A percentile compares a stretch with the other conserved stretches of the same genome.
Evolutionary conservation across 192 early-diverging fungal species (phyloP).

Genomic region (Backusella liffmaniae): DNA sequence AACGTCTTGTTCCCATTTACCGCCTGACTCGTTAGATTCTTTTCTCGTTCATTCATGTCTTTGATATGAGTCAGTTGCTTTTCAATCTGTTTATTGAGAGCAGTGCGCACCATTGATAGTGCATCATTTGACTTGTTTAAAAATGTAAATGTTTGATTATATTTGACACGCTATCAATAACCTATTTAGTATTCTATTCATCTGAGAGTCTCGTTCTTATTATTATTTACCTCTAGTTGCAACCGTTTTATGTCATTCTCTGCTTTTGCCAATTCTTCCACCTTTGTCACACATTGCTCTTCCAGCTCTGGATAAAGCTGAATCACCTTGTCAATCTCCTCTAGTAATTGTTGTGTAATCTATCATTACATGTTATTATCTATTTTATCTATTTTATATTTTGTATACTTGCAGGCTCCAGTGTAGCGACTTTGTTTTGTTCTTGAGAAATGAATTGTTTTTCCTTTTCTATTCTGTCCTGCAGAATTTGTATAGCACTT

Average conservation of each 20-base stretch:
- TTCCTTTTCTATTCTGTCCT: constrained; percentile 18
- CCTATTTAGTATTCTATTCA: background rate
- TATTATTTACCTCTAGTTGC: constrained; percentile 16
- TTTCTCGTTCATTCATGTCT: constrained; percentile 77
- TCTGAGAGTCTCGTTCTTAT: too few species aligned
- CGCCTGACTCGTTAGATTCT: constrained; percentile 53
- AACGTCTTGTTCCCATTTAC: constrained; percentile 26
- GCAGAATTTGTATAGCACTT: constrained; percentile 9
- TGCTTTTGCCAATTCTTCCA: background rate
- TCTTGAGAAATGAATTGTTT: background rate
- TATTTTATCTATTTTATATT: too few species aligned
- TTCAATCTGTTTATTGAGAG: constrained; percentile 77
- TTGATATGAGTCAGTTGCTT: constrained; percentile 89
- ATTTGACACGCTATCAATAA: constrained; percentile 59
- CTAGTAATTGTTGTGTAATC: constrained; percentile 19
- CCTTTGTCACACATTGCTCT: constrained; percentile 15
- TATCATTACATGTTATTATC: background rate
- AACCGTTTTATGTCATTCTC: constrained; percentile 23
- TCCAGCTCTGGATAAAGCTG: constrained; percentile 19
- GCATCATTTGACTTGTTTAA: constrained; percentile 79
- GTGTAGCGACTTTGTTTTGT: background rate
- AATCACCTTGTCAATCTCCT: constrained; percentile 19
- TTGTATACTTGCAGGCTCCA: constrained; percentile 11
- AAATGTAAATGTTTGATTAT: constrained; percentile 74
- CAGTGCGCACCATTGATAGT: constrained; percentile 64